Conservation (phyloP, 2,329 filamentous ascomycete genomes). For the Colletotrichum tamarilloi region DNA sequence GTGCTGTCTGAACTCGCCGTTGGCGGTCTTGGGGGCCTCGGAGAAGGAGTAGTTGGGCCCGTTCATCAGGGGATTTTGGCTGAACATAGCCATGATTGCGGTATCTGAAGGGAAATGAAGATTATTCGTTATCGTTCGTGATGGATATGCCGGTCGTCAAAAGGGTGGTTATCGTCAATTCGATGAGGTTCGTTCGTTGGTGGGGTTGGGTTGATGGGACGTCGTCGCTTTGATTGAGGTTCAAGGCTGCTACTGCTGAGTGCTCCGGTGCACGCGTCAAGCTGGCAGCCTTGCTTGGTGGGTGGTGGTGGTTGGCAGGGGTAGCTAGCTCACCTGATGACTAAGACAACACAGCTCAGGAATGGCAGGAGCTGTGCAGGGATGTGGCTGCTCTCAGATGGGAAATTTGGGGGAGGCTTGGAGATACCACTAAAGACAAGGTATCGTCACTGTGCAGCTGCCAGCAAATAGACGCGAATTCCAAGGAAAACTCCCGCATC, state of each 20-base stretch:
- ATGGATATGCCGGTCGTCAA: neutral
- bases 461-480: neutral
- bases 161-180: constrained; percentile 8
- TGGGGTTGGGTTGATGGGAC: constrained; percentile 10
- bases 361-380: constrained; percentile 22
- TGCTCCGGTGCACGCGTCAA: constrained; percentile 51
- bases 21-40: constrained; percentile 65
- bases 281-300: constrained; percentile 62
- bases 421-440: neutral
- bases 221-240: constrained; percentile 25
- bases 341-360: constrained; percentile 47
- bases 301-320: constrained; percentile 39
- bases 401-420: constrained; percentile 16
- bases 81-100: constrained; percentile 72
- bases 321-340: constrained; percentile 51
- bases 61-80: constrained; percentile 76
- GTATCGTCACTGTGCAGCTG: constrained; percentile 31
- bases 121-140: neutral
- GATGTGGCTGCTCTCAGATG: constrained; percentile 22
- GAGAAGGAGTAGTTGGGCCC: constrained; percentile 77
- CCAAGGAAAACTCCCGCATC: neutral
- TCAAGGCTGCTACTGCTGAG: constrained; percentile 38
- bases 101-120: constrained; percentile 13
- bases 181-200: constrained; percentile 34
- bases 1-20: constrained; percentile 75